Base-by-base conservation (phyloP, 2,329 filamentous ascomycete species). In the Trichoderma lentiforme region DNA sequence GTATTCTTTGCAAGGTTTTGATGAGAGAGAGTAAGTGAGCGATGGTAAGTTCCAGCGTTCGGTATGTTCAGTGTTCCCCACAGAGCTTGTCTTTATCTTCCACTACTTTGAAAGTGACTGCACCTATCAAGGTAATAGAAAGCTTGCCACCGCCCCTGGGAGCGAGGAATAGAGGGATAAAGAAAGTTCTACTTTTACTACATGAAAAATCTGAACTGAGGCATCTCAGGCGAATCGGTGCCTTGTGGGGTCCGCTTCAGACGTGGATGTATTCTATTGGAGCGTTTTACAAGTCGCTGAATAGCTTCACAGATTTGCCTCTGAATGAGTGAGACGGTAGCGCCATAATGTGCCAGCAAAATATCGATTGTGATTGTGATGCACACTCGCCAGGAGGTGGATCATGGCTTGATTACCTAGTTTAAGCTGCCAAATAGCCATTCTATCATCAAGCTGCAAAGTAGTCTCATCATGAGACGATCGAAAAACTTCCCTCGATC, bases 181-280 rank as follows among this genome's bases (percentile, higher is more conserved):
- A 51, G n/a, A 2, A 51, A 14, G 36, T 39, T 14, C 24, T 11
- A 21, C 8, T n/a, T 51, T 51, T 51, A 14, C n/a, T 24, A 51
- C 43, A 51, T 6, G 15, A n/a, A 66, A 32, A 47, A 3, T 43
- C 14, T 53, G 32, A 64, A 32, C 18, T 14, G 43, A 64, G 21
- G 14, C 5, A 24, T 63, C 24, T 36, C 15, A 3, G 11, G 36
- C 65, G 26, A 51, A 28, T 60, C 21, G 39, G 28, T 70, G 26
- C 39, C 30, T 6, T 47, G 66, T 51, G 66, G 66, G 66, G 57
- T 51, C 39, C 66, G 47, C 39, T 61, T 60, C 3, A 70, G 57
- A 70, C 66, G 57, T 70, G 66, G 56, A 53, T 70, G 66, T 53
- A 24, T 62, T 58, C 57, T 51, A 70, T 70, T 70, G 66, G 66